Evolutionary conservation across 208 protist genomes (phyloP).

Genomic region (Trypanosomatidae sp.): DNA sequence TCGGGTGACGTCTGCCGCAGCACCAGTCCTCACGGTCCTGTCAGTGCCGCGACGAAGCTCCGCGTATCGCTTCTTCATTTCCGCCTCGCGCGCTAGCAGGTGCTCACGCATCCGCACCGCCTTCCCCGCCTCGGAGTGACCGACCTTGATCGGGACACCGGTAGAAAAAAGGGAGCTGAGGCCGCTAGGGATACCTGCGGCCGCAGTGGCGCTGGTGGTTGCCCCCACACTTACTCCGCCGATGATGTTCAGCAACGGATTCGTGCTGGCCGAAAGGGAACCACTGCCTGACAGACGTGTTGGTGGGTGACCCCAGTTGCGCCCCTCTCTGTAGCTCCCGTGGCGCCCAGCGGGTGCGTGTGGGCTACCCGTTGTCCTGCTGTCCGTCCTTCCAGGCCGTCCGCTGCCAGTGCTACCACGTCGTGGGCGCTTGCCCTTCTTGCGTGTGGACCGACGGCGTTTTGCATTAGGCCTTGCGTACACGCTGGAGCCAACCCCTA

Average conservation of each 20-base stretch:
- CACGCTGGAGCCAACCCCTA: not conserved
- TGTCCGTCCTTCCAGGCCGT: not conserved
- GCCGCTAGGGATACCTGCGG: constrained; percentile 5
- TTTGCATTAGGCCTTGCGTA: not conserved
- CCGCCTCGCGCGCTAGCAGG: constrained; percentile 20
- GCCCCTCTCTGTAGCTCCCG: not conserved
- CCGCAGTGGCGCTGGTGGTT: not conserved
- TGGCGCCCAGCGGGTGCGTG: not conserved
- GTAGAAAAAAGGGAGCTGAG: constrained; percentile 22
- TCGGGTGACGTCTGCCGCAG: not conserved
- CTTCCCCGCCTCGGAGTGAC: constrained; percentile 4
- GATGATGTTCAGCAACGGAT: not conserved
- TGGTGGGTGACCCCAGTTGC: not conserved
- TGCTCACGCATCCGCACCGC: constrained; percentile 7
- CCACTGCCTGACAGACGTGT: constrained; percentile 1
- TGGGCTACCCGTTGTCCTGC: not conserved
- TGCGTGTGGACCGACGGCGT: not conserved
- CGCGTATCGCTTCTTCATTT: constrained; percentile 11
- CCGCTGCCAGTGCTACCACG: not conserved
- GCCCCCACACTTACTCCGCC: not conserved
- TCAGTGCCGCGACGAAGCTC: constrained; percentile 3
- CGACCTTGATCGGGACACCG: constrained; percentile 3
- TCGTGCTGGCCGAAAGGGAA: not conserved
- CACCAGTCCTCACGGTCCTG: not conserved
- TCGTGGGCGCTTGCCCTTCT: not conserved